Base-by-base conservation (phyloP, 2,329 filamentous ascomycete species). In the Dothidotthia symphoricarpi region DNA sequence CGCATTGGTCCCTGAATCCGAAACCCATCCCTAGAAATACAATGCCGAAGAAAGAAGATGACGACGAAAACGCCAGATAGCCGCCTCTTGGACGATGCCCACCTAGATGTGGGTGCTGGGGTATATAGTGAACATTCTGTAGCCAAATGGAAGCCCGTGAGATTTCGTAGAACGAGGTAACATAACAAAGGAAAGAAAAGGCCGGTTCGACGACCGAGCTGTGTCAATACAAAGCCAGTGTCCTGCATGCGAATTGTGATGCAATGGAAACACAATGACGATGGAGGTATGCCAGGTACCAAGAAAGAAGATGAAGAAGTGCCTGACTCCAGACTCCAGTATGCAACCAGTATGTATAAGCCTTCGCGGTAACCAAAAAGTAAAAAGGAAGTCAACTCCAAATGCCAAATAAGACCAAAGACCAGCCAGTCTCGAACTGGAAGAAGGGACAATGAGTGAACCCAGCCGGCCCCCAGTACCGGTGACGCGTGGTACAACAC, bases 111-210 rank as follows among this genome's bases (percentile, higher is more conserved):
- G 43, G 36, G 34, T 45, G 36, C 40, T 24, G 41, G 53, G 53
- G 53, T 56, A 56, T 56, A 56, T 41, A 41, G 36, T 28, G 36
- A 46, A 47, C 44, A 47, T 43, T 51, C 43, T 51, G 36, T 44
- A 51, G 39, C 45, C 45, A 49, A 51, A 29, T 29, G 22, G 36
- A 45, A 46, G 34, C 38, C 34, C 40, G 31, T 30, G 28, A 24
- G 15, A 35, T 41, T 42, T 13, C 15, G 37, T 17, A 36, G 33
- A 16, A 19, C 32, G 13, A 41, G 28, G 16, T 24, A 24, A 34
- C n/a, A n/a, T n/a, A n/a, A n/a, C n/a, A 35, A 32, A 28, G 36
- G 41, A 48, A 36, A 32, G 45, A 38, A 48, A 31, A 40, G 26
- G 15, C 16, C n/a, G 30, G 36, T 22, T 22, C 19, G 19, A 22